Base-by-base conservation (phyloP, 1,139 yeast species). In the Barnettozyma hawaiiensis region DNA sequence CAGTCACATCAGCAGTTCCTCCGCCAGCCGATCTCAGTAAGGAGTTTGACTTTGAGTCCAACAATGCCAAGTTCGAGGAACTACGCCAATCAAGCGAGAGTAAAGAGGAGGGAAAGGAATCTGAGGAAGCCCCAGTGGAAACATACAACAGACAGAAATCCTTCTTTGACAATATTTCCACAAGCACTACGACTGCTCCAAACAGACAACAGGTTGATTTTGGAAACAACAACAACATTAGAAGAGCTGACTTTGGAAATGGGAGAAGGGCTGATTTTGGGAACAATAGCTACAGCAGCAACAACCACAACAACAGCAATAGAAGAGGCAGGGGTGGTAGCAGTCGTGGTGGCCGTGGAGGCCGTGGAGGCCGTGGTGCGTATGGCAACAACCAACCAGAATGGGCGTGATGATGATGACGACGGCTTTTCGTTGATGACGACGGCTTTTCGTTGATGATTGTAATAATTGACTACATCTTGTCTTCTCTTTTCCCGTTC, bases 161-260 rank as follows among this genome's bases (percentile, higher is more conserved):
- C 2, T 87, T 87, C 61, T 87, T 87, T 55, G 96, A 87, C 63
- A 76, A 75, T 46, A 75, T 87, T 49, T 83, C 94, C 7, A 64
- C 74, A 12, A 66, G 64, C 35, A 53, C 58, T 32, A 40, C 58
- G 50, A 41, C 64, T 62, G 54, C 53, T 59, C 54, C 60, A 64
- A 51, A 56, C 59, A 53, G 35, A 21, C 34, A 43, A 11, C 24
- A 37, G 14, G 40, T 61, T 27, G 59, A 68, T 45, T 43, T 47
- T 32, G 44, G 58, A 26, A 46, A 49, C 40, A 56, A 35, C 11
- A 20, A n/a, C n/a, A n/a, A n/a, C n/a, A n/a, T n/a, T n/a, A n/a
- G 36, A 12, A 27, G 37, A 19, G 40, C 62, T 27, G 59, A 68
- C 46, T 43, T 47, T 33, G 44, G 58, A 26, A 46, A 49, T 40